Percentiles rank a stretch among this genome's conserved stretches.
These are phyloP conservation scores for Talaromyces proteolyticus DNA, from an alignment of 495 filamentous ascomycete genomes.

Conservation along the genomic window DNA sequence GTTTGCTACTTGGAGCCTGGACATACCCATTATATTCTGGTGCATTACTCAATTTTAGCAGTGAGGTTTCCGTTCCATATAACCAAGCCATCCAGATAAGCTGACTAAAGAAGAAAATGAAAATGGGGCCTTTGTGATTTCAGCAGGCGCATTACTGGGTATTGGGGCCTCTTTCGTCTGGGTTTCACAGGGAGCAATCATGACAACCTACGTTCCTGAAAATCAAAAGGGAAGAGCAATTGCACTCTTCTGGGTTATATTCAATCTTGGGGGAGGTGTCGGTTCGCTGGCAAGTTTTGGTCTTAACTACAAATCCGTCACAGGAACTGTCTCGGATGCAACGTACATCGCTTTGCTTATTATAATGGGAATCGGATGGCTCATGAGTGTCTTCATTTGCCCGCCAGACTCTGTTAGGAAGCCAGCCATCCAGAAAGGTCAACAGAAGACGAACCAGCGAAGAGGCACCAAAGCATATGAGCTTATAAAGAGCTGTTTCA, in stretches of 20 bases:
- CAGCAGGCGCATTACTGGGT: conserved; percentile 46
- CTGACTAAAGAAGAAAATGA: conserved; percentile 51
- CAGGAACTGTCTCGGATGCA: conserved; percentile 34
- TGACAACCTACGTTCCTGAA: conserved; percentile 48
- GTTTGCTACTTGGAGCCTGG: conserved; percentile 36
- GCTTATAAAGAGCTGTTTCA: background rate
- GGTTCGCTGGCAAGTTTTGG: conserved; percentile 44
- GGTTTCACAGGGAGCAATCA: conserved; percentile 51
- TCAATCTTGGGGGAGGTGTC: conserved; percentile 46
- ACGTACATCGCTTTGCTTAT: conserved; percentile 46
- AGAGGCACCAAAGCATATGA: conserved; percentile 23
- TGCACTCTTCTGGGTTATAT: conserved; percentile 48
- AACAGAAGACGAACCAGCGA: conserved; percentile 45
- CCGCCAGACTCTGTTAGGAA: conserved; percentile 43
- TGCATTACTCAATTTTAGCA: conserved; percentile 31
- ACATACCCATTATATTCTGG: conserved; percentile 36
- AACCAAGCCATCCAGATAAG: too few relatives aligned
- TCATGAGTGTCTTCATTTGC: conserved; percentile 47
- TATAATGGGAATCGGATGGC: conserved; percentile 40
- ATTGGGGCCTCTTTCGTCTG: conserved; percentile 45
- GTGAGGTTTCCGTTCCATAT: conserved; percentile 13
- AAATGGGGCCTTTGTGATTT: conserved; percentile 73
- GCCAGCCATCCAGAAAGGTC: conserved; percentile 15
- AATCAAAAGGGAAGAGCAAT: conserved; percentile 44
- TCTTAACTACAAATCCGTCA: conserved; percentile 36